Evolutionary conservation across 73 alveolate genomes (phyloP).

Genomic region (Paramecium bursaria): DNA sequence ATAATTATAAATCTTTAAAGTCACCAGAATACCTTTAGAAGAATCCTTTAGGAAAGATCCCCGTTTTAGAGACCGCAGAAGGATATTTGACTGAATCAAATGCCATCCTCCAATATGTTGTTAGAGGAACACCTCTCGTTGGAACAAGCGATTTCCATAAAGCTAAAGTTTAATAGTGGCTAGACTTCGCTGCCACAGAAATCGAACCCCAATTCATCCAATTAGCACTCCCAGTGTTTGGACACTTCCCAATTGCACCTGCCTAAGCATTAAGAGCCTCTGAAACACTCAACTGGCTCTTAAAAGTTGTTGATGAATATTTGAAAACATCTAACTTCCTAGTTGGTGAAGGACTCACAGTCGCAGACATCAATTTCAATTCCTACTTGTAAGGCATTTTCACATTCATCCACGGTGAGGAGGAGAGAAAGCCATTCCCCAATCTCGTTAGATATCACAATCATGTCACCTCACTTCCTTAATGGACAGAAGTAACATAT

Average conservation of each 20-base stretch:
- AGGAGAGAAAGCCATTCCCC: constrained; percentile 80
- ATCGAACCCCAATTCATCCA: constrained; percentile 73
- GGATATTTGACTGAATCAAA: constrained; percentile 75
- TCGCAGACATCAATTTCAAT: constrained; percentile 92
- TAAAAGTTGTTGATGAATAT: constrained; percentile 74
- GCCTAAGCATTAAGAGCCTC: constrained; percentile 68
- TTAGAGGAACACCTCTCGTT: constrained; percentile 71
- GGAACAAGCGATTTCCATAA: constrained; percentile 64
- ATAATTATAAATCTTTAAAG: constrained; percentile 52
- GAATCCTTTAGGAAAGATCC: constrained; percentile 83
- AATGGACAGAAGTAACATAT: constrained; percentile 67
- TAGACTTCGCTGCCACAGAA: constrained; percentile 74
- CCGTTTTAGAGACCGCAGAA: constrained; percentile 80
- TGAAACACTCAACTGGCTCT: constrained; percentile 73
- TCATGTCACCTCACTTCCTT: constrained; percentile 76
- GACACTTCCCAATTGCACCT: constrained; percentile 77
- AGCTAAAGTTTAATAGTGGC: constrained; percentile 81
- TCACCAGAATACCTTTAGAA: constrained; percentile 74
- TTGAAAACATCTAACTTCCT: constrained; percentile 78
- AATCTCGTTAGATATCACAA: constrained; percentile 79
- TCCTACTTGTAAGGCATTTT: constrained; percentile 76
- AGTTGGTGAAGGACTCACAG: constrained; percentile 88
- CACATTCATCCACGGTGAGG: constrained; percentile 78
- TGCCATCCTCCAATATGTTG: constrained; percentile 79
- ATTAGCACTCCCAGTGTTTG: constrained; percentile 80